Evolutionary conservation across 2,329 filamentous ascomycete species (phyloP), one percentile per base, ranked within the genome.

Genomic region (Fusarium palustre): DNA sequence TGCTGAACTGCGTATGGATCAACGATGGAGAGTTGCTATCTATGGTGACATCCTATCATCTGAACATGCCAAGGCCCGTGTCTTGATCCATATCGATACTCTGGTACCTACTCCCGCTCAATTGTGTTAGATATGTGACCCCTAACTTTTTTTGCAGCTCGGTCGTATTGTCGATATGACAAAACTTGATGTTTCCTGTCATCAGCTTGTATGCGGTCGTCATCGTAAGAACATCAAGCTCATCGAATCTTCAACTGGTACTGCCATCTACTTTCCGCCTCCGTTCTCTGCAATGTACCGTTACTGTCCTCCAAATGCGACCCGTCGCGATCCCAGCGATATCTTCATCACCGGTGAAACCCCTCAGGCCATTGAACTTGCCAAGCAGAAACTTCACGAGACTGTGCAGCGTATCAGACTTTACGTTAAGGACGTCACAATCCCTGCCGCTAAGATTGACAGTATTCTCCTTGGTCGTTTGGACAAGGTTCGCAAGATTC

Each of bases 161-260:
- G 88, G 89, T 57, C 89, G 91, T 70, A 83, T 89, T 59, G 91
- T 96, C 55, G 94, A 97, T 78, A 89, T 87, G 48, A 89, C 94
- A 75, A 92, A 92, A 76, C 86, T 97, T 62, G 94, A 97, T 73
- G 83, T 95, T 50, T 92, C 93, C 28, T 87, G 97, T 77, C 96
- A 99, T 78, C 96, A 94, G 60, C 86, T 97, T 57, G 90, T 98
- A 50, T 97, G 94, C 78, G 96, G 96, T 49, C 92, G 96, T 49
- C 95, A 94, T 73, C 89, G 96, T 73, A 97, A 97, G 84, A 97
- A 97, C 79, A 97, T 99, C 83, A 98, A 98, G 83, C 84, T 96
- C 75, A 97, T 99, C 76, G 96, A 99, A 81, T 97, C 96, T 16
- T 90, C 92, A 30, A 98, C 96, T 16, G 93, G 94, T 75, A 98